A percentile compares a stretch with the other conserved stretches of the same genome.
These are phyloP conservation scores for Tricholoma sp. DNA, from an alignment of 768 basidiomycete genomes.

Conservation along the genomic window DNA sequence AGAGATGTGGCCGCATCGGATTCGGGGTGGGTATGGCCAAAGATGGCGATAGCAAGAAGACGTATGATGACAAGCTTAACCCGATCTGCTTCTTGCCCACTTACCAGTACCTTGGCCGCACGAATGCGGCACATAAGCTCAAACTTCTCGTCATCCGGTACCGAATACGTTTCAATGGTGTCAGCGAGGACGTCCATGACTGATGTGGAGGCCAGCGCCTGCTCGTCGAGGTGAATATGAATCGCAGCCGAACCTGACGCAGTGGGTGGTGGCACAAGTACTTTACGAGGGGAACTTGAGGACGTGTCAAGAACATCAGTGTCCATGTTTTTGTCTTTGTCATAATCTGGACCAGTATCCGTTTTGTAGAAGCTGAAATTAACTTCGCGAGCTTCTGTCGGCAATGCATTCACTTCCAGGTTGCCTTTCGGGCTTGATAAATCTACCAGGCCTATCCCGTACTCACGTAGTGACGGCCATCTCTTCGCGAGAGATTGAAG, in stretches of 20 bases:
- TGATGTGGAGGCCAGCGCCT: conserved; percentile 52
- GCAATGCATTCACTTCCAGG: conserved; percentile 55
- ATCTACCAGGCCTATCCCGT: conserved; percentile 71
- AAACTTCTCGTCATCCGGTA: conserved; percentile 82
- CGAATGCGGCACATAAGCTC: conserved; percentile 86
- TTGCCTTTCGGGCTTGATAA: conserved; percentile 54
- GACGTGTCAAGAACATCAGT: conserved; percentile 36
- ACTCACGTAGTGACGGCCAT: conserved; percentile 80
- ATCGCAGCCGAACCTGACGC: conserved; percentile 45
- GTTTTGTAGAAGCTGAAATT: conserved; percentile 78
- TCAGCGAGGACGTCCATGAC: conserved; percentile 79
- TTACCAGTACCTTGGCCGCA: conserved; percentile 62
- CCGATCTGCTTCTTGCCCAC: conserved; percentile 54
- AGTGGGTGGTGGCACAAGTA: conserved; percentile 24
- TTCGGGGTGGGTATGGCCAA: conserved; percentile 83
- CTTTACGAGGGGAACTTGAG: conserved; percentile 47
- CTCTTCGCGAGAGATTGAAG: conserved; percentile 79
- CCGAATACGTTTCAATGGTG: conserved; percentile 54
- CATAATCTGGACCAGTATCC: conserved; percentile 26
- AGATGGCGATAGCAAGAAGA: conserved; percentile 85
- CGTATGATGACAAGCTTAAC: conserved; percentile 79
- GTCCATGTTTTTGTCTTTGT: conserved; percentile 42
- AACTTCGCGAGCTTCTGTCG: conserved; percentile 71
- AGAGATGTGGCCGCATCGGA: conserved; percentile 71
- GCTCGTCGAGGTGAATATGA: conserved; percentile 57